Evolutionary conservation across 2,329 filamentous ascomycete species (phyloP), one percentile per base, ranked within the genome.

Genomic region (Chrysoporthe cubensis): DNA sequence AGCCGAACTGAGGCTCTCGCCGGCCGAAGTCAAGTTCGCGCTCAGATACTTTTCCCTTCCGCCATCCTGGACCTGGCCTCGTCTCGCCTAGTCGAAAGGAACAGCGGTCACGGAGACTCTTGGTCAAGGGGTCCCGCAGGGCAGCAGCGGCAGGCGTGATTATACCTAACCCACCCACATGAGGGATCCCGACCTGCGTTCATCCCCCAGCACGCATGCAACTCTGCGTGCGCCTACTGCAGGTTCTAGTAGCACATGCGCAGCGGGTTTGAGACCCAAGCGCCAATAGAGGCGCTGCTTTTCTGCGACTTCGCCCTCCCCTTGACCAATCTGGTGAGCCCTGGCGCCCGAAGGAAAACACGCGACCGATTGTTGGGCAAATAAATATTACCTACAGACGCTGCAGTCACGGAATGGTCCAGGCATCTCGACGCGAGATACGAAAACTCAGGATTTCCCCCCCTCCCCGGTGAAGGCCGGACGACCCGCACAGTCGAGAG

Each of bases 91-190:
- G 44, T n/a, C 59, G 56, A 21, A 14, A 21, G 21, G 37, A 62
- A 61, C 67, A 63, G 67, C 67, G 67, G 67, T 69, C 57, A 66
- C 67, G 65, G 67, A 66, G 67, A 50, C n/a, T 60, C 64, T 66
- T 57, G 57, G 67, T 69, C 54, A 60, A 61, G 32, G 58, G 65
- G 64, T 56, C 62, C 64, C 64, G 54, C 64, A 60, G 66, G n/a
- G 34, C 50, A 58, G 56, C 57, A 44, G 48, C 48, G 26, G 65
- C 57, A 46, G 58, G 58, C 43, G 21, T 65, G 65, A 44, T 67
- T 56, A 67, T 58, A 62, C 65, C 65, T 62, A 64, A 61, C 48
- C 68, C 68, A 64, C 58, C 42, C 57, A 60, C 50, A 60, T 44
- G 50, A 62, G 21, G 40, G 44, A 67, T 67, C 62, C 68, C 65